Conservation (phyloP, 2,329 filamentous ascomycete genomes). For the Phaeosphaeria sp. region DNA sequence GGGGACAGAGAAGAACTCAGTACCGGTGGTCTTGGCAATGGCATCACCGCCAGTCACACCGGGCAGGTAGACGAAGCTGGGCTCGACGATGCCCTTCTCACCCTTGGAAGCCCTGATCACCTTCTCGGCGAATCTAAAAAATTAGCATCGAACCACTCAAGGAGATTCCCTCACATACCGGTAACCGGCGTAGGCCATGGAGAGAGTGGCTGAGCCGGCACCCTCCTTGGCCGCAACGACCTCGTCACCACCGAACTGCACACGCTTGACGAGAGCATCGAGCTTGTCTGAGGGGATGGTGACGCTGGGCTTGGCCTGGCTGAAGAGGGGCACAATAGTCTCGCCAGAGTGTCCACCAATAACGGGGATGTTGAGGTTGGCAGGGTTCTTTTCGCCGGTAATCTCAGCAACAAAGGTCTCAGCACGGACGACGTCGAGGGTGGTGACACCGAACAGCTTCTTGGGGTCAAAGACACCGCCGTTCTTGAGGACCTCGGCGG, state of each 20-base stretch:
- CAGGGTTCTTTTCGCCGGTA: slow-evolving; percentile 79
- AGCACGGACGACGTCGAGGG: slow-evolving; percentile 95
- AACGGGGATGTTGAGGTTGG: slow-evolving; percentile 86
- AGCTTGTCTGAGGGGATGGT: slow-evolving; percentile 89
- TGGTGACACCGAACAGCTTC: slow-evolving; percentile 98
- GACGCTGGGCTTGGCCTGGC: slow-evolving; percentile 81
- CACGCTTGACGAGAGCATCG: slow-evolving; percentile 87
- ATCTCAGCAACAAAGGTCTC: slow-evolving; percentile 95
- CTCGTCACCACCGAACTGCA: slow-evolving; percentile 98
- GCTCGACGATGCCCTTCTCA: slow-evolving; percentile 91
- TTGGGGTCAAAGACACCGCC: slow-evolving; percentile 93
- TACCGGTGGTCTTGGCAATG: slow-evolving; percentile 81
- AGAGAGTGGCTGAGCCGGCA: slow-evolving; percentile 86
- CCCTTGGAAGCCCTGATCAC: slow-evolving; percentile 87
- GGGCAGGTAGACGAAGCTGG: slow-evolving; percentile 93
- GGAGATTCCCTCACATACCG: slow-evolving; percentile 62
- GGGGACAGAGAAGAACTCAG: slow-evolving; percentile 94
- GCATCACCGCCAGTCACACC: slow-evolving; percentile 87
- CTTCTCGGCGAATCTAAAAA: slow-evolving; percentile 84
- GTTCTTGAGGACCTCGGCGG: slow-evolving; percentile 93
- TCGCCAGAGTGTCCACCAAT: slow-evolving; percentile 97
- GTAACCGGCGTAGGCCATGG: slow-evolving; percentile 95
- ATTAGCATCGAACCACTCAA: slow-evolving; percentile 13
- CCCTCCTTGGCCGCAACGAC: slow-evolving; percentile 95
- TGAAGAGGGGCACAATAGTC: slow-evolving; percentile 98